phyloP scores from a whole-genome alignment of 306 rosid genomes.

The Pterocarpus macrocarpus region DNA sequence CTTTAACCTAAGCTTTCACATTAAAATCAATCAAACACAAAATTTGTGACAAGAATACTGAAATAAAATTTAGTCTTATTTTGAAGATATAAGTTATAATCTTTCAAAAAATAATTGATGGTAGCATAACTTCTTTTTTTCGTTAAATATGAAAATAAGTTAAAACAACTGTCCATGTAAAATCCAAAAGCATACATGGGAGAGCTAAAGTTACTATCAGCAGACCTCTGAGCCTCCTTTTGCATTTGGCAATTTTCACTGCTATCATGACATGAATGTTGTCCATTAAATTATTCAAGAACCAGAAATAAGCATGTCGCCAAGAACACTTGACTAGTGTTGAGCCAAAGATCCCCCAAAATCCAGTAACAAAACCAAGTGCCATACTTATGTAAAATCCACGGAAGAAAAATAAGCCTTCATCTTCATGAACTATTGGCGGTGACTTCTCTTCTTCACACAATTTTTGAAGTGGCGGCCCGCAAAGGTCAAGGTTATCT shows the following conservation, averaged over 20 bases:
- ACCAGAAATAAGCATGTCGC: conserved; percentile 35
- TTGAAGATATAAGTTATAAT: too few relatives aligned
- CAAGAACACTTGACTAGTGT: not conserved
- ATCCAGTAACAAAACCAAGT: conserved; percentile 9
- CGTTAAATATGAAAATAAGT: too few relatives aligned
- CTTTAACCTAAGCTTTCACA: too few relatives aligned
- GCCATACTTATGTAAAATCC: conserved; percentile 10
- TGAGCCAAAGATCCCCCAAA: conserved; percentile 31
- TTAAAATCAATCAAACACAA: too few relatives aligned
- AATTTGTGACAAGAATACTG: too few relatives aligned
- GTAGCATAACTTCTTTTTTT: too few relatives aligned
- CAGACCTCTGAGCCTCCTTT: not conserved
- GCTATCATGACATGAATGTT: not conserved
- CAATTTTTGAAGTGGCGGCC: not conserved
- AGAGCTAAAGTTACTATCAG: too few relatives aligned
- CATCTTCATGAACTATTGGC: not conserved
- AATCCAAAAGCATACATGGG: too few relatives aligned
- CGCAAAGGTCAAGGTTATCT: conserved; percentile 40
- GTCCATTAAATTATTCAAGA: not conserved
- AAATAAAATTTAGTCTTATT: too few relatives aligned
- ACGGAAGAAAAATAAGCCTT: not conserved
- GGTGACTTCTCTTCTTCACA: not conserved
- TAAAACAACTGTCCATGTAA: too few relatives aligned
- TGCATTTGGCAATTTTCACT: not conserved
- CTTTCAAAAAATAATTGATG: too few relatives aligned